Conservation (phyloP, 805 yeast genomes). For the Brettanomyces sp. region DNA sequence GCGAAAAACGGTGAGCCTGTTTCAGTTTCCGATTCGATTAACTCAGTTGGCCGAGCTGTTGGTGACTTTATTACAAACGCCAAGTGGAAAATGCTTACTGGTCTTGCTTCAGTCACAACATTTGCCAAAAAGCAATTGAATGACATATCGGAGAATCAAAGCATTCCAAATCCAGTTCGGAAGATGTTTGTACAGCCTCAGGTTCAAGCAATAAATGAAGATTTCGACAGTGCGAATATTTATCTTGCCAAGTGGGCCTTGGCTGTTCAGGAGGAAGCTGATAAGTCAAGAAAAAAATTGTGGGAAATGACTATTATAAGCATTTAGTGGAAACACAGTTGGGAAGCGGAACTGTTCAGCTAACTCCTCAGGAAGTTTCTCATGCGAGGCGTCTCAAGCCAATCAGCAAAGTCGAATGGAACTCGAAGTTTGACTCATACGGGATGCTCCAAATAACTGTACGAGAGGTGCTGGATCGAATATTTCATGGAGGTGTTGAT, state of each 20-base stretch:
- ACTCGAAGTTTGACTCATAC: slow-evolving; percentile 64
- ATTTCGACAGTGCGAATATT: slow-evolving; percentile 86
- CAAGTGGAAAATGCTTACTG: slow-evolving; percentile 80
- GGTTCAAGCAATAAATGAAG: slow-evolving; percentile 72
- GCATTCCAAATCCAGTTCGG: slow-evolving; percentile 46
- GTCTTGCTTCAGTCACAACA: slow-evolving; percentile 70
- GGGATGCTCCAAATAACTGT: slow-evolving; percentile 71
- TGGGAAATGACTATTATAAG: slow-evolving; percentile 51
- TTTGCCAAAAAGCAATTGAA: slow-evolving; percentile 56
- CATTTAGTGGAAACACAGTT: slow-evolving; percentile 49
- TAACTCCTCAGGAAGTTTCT: slow-evolving; percentile 51
- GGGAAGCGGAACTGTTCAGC: slow-evolving; percentile 39
- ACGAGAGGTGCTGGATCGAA: slow-evolving; percentile 67
- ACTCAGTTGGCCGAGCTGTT: slow-evolving; percentile 25
- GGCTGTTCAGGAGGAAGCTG: slow-evolving; percentile 87
- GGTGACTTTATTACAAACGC: slow-evolving; percentile 52
- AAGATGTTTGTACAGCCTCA: slow-evolving; percentile 66
- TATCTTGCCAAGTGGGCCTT: slow-evolving; percentile 96
- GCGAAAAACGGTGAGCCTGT: slow-evolving; percentile 18
- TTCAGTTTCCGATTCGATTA: slow-evolving; percentile 12
- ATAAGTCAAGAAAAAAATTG: slow-evolving; percentile 42
- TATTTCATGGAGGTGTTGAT: slow-evolving; percentile 84
- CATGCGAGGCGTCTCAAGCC: slow-evolving; percentile 58
- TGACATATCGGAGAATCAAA: slow-evolving; percentile 31
- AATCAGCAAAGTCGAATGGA: slow-evolving; percentile 72